Evolutionary conservation across 345 rosid species (phyloP), one percentile per base, ranked within the genome.

Genomic region (Gossypioides kirkii): DNA sequence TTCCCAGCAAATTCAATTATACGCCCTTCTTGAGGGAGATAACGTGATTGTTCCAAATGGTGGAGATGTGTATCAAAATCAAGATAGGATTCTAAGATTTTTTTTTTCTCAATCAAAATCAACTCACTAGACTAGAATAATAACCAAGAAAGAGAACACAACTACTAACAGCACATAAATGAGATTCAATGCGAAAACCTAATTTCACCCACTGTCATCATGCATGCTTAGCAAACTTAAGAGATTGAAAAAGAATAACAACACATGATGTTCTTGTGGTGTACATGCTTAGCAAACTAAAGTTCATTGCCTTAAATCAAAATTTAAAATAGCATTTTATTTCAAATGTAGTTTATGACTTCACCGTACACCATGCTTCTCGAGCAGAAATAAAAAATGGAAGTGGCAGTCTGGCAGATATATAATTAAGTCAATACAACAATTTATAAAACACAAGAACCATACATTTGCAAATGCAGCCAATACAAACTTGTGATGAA

Each of bases 11-110:
- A 94, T 77, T 94, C 97, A 77, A 90, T 84, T 14, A 91, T 91
- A 52, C 96, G 90, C 28, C 97, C 98, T 86, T 91, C 97, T 73
- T 94, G n/a, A n/a, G n/a, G n/a, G n/a, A n/a, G n/a, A n/a, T n/a
- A n/a, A n/a, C n/a, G n/a, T n/a, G n/a, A n/a, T n/a, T n/a, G n/a
- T n/a, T n/a, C n/a, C n/a, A n/a, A n/a, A n/a, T n/a, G n/a, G n/a
- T n/a, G n/a, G n/a, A n/a, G n/a, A 32, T 5, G 38, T 32, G 7
- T 32, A 32, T 32, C 38, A 32, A 32, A 32, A 32, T 32, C 38
- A 32, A 32, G 38, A 32, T 32, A 5, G 7, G 38, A 32, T 32
- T 7, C 38, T 32, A 32, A 5, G 38, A 32, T 32, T 5, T 4
- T 32, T 28, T 26, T 0, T 5, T 32, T 32, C 38, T 32, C 38